Percentiles rank a stretch among this genome's conserved stretches.
phyloP scores from a whole-genome alignment of 1,139 yeast genomes.

The Sugiyamaella novakii region DNA sequence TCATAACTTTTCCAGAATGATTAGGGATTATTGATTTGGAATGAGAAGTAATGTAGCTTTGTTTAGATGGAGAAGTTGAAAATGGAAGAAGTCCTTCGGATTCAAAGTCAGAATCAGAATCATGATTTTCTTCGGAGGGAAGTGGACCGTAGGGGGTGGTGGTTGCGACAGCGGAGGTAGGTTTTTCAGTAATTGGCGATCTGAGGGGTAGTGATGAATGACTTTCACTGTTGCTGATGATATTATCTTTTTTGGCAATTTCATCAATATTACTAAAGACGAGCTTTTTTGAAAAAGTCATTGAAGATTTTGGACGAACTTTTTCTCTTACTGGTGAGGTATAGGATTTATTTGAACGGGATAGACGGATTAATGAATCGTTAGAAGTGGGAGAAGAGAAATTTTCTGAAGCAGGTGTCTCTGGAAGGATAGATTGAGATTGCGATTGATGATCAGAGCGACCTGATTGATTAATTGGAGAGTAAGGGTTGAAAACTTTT shows the following conservation, averaged over 20 bases:
- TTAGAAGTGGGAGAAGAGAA: neutral
- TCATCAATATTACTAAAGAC: conserved; percentile 26
- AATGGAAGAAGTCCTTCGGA: conserved; percentile 32
- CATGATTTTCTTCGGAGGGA: conserved; percentile 9
- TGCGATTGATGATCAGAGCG: neutral
- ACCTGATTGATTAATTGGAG: conserved; percentile 7
- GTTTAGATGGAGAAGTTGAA: conserved; percentile 12
- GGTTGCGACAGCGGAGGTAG: conserved; percentile 3
- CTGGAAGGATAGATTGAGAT: neutral
- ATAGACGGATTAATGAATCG: neutral
- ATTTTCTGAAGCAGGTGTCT: conserved; percentile 4
- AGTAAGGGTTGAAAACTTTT: conserved; percentile 6
- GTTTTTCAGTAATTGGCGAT: conserved; percentile 7
- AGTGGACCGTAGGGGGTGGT: conserved; percentile 4
- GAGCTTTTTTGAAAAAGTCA: conserved; percentile 32
- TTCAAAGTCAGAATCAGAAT: conserved; percentile 28
- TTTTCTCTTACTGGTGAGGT: conserved; percentile 3
- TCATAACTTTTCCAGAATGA: conserved; percentile 34
- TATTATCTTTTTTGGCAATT: conserved; percentile 8
- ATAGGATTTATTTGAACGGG: neutral
- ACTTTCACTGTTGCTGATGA: neutral
- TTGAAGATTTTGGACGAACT: conserved; percentile 26
- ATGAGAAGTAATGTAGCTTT: neutral
- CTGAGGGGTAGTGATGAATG: neutral
- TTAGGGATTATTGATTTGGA: conserved; percentile 9